Evolutionary conservation across 495 filamentous ascomycete species (phyloP), one percentile per base, ranked within the genome.

Genomic region (Astrothelium macrocarpum): DNA sequence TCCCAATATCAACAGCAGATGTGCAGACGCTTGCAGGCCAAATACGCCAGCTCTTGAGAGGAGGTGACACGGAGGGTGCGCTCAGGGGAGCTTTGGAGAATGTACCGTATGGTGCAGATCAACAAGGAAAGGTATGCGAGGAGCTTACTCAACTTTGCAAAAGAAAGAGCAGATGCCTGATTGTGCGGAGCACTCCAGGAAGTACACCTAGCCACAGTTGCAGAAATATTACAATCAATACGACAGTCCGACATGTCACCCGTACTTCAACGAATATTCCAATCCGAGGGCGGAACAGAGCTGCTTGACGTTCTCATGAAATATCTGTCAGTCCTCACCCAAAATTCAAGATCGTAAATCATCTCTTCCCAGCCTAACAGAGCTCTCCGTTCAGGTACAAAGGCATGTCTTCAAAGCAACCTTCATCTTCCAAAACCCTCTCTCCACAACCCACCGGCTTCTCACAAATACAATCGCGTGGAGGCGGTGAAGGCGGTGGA

Each of bases 191-290:
- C 45, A 45, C 18, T 68, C 63, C 67, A 82, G 88, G 90, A 95
- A 66, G 75, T 89, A 16, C 90, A 94, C 71, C 78, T 93, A 63
- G 83, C 87, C 45, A 89, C 88, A 11, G 87, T 96, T 10, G 85
- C 87, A 36, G 91, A 96, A 75, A 90, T 95, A 43, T 78, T 96
- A 64, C 90, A 95, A 75, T 89, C 87, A 11, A 95, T 95, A 73
- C 89, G 91, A 66, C 89, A 90, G 73, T 85, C 86, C 58, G 91
- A 96, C 69, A 95, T 96, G 90, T 87, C 86, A 32, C 86, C 88
- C 1, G 84, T 96, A 71, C 76, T 96, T 60, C 83, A 84, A 72
- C 80, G 86, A 16, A 88, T 95, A 65, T 92, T 89, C 72, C 75
- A 72, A 18, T 81, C 83, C 2, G 78, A 86, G 45, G 86, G 87